Conservation (phyloP, 768 basidiomycete species). For the Daedaleopsis sinensis region DNA sequence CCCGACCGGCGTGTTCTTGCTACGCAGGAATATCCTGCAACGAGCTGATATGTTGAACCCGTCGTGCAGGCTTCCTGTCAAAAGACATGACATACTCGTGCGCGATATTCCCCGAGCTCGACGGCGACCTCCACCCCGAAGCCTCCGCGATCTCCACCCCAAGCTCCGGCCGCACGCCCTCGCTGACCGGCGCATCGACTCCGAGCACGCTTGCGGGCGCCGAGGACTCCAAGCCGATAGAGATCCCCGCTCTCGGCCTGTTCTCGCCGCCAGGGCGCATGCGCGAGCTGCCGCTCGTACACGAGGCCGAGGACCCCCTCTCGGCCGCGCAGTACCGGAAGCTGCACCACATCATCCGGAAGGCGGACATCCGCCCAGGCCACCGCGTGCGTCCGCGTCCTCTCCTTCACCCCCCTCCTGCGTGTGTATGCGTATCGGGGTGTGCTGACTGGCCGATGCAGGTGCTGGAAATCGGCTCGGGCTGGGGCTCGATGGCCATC, state of each 20-base stretch:
- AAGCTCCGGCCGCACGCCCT: slow-evolving; percentile 6
- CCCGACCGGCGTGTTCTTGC: neutral
- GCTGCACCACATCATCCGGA: slow-evolving; percentile 62
- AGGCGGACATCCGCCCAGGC: slow-evolving; percentile 60
- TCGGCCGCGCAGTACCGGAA: slow-evolving; percentile 49
- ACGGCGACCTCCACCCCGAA: slow-evolving; percentile 49
- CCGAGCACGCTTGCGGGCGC: slow-evolving; percentile 8
- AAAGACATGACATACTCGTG: slow-evolving; percentile 81
- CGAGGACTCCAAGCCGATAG: slow-evolving; percentile 2
- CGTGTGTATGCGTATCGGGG: neutral
- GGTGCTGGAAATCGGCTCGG: slow-evolving; percentile 76
- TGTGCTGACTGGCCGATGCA: slow-evolving; percentile 19
- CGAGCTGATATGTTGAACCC: neutral
- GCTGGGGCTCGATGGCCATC: slow-evolving; percentile 77
- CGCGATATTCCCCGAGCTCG: slow-evolving; percentile 67
- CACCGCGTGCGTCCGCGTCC: slow-evolving; percentile 31
- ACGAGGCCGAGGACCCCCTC: slow-evolving; percentile 20
- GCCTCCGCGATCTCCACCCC: neutral
- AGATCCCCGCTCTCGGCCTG: neutral
- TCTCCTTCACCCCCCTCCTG: neutral
- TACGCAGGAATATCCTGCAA: no score
- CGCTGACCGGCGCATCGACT: slow-evolving; percentile 15
- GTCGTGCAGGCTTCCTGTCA: slow-evolving; percentile 50
- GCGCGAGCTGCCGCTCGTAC: neutral
- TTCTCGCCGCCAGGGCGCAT: neutral